Percentiles rank a stretch among this genome's conserved stretches.
Conservation (phyloP, 2,329 filamentous ascomycete species). For the Curvularia verruculosa region DNA sequence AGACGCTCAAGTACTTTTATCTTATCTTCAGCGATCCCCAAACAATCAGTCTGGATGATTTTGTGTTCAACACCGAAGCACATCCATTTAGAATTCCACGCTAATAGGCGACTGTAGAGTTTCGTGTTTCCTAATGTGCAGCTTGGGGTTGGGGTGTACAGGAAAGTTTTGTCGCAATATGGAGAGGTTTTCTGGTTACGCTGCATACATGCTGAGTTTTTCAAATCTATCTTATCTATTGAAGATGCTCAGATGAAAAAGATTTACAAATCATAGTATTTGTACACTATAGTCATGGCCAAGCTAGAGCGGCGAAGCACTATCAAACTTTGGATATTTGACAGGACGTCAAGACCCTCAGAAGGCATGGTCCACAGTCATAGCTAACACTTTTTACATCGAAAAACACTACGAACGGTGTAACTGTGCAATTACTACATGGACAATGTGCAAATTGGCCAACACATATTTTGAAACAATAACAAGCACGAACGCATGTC, state of each 20-base stretch:
- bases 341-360: neutral
- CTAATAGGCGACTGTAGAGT: neutral
- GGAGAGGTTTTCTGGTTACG: neutral
- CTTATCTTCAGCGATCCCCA: conserved; percentile 53
- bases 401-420: neutral
- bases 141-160: neutral
- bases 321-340: neutral
- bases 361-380: neutral
- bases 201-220: neutral
- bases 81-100: conserved; percentile 48
- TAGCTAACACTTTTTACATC: neutral
- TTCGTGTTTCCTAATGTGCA: neutral
- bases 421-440: neutral
- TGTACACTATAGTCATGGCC: neutral
- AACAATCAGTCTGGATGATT: conserved; percentile 52
- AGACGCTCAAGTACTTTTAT: conserved; percentile 59
- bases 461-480: neutral
- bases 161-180: neutral
- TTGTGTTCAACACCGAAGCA: conserved; percentile 56
- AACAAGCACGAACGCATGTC: neutral
- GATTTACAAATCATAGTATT: neutral
- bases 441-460: neutral
- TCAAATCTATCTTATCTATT: neutral
- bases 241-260: neutral
- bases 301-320: neutral